Percentiles rank a stretch among this genome's conserved stretches.
phyloP scores from a whole-genome alignment of 768 basidiomycete genomes.

The Pleurotus tuoliensis region DNA sequence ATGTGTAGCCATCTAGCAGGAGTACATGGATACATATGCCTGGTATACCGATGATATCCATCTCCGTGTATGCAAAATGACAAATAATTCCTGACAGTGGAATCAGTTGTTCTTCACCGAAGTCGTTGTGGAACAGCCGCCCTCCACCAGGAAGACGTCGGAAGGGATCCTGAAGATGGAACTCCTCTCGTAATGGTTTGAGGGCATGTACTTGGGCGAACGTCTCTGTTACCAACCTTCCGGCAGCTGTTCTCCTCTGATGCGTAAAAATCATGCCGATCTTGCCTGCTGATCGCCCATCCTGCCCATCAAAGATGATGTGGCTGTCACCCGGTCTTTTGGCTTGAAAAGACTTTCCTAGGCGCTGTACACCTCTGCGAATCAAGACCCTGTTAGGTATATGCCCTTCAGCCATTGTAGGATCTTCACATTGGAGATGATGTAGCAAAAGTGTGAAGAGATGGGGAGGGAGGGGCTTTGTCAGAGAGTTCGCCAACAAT shows the following conservation, averaged over 20 bases:
- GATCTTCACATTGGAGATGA: not conserved
- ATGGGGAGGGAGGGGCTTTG: not conserved
- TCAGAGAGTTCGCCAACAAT: not conserved
- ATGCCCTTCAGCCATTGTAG: not conserved
- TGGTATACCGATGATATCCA: slow-evolving; percentile 3
- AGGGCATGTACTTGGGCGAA: slow-evolving; percentile 4
- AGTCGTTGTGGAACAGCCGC: slow-evolving; percentile 11
- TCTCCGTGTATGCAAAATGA: slow-evolving; percentile 8
- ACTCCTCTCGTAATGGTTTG: not conserved
- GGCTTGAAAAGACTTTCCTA: not conserved
- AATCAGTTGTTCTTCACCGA: not conserved
- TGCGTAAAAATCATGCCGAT: slow-evolving; percentile 10
- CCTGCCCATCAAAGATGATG: not conserved
- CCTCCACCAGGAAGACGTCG: slow-evolving; percentile 10
- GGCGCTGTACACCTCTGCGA: not conserved
- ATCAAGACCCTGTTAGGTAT: not conserved
- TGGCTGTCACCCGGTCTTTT: slow-evolving; percentile 1
- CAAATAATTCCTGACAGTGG: slow-evolving; percentile 9
- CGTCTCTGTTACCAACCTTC: not conserved
- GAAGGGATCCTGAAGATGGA: slow-evolving; percentile 8
- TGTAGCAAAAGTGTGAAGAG: not conserved
- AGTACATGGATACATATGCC: slow-evolving; percentile 5
- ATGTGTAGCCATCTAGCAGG: not conserved
- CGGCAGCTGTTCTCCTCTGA: not conserved
- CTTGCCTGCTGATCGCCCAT: slow-evolving; percentile 7